Evolutionary conservation across 495 filamentous ascomycete genomes (phyloP).

Genomic region (Neurospora hispaniola): DNA sequence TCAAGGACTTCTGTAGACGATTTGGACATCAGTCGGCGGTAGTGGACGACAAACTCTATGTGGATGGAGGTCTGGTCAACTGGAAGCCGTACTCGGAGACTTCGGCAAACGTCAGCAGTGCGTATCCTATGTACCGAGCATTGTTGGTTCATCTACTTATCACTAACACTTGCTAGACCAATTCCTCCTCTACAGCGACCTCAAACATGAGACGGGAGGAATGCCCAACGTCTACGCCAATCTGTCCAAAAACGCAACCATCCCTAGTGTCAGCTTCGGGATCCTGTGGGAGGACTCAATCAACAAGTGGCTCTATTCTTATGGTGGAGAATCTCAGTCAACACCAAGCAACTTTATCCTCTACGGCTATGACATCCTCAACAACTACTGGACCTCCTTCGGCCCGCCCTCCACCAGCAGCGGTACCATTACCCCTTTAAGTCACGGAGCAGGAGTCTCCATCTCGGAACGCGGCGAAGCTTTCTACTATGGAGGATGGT

Average conservation of each 20-base stretch:
- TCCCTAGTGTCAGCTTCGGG: constrained; percentile 36
- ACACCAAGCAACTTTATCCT: constrained; percentile 26
- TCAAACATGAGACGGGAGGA: constrained; percentile 26
- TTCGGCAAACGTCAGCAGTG: constrained; percentile 38
- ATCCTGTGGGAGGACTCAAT: constrained; percentile 40
- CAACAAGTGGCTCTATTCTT: constrained; percentile 44
- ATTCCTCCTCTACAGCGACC: constrained; percentile 38
- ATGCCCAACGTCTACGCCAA: constrained; percentile 43
- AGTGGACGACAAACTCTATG: constrained; percentile 39
- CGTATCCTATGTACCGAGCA: constrained; percentile 3
- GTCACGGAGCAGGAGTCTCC: constrained; percentile 16
- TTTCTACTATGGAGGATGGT: constrained; percentile 37
- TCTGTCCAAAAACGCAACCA: constrained; percentile 36
- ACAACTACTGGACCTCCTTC: constrained; percentile 32
- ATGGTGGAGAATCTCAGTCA: constrained; percentile 37
- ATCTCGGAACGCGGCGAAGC: constrained; percentile 16
- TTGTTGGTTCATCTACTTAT: not conserved
- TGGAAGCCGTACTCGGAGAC: constrained; percentile 35
- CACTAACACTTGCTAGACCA: constrained; percentile 22
- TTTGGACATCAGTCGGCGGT: constrained; percentile 42
- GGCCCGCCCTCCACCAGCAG: constrained; percentile 7
- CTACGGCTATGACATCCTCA: constrained; percentile 34
- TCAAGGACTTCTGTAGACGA: constrained; percentile 40
- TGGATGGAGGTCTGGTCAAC: constrained; percentile 44
- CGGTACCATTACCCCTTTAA: constrained; percentile 5